phyloP scores from a whole-genome alignment of 805 yeast species.

The Nadsonia fulvescens region DNA sequence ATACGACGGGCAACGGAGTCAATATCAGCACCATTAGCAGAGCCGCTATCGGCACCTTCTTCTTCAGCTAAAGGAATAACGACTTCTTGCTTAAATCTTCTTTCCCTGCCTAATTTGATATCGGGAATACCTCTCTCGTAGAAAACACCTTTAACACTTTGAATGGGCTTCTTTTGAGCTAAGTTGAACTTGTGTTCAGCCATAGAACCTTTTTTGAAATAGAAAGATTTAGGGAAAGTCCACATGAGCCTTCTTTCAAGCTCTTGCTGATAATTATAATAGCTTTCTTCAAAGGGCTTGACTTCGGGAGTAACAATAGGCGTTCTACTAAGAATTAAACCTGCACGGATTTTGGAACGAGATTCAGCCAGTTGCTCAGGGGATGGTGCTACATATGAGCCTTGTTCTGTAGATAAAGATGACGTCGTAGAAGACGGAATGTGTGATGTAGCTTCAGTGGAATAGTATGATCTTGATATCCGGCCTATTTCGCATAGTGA shows the following conservation, averaged over 20 bases:
- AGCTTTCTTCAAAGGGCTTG: slow-evolving; percentile 52
- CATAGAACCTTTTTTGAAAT: slow-evolving; percentile 76
- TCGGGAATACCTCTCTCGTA: slow-evolving; percentile 77
- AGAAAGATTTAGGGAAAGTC: slow-evolving; percentile 91
- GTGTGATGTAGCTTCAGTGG: too few relatives aligned
- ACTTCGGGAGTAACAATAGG: slow-evolving; percentile 75
- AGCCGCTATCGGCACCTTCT: slow-evolving; percentile 9
- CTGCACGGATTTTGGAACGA: slow-evolving; percentile 15
- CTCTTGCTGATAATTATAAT: slow-evolving; percentile 69
- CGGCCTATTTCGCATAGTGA: too few relatives aligned
- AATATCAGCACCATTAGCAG: slow-evolving; percentile 16
- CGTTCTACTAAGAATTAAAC: slow-evolving; percentile 51
- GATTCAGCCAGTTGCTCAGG: too few relatives aligned
- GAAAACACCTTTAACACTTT: slow-evolving; percentile 56
- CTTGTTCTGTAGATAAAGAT: too few relatives aligned
- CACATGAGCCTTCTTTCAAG: slow-evolving; percentile 84
- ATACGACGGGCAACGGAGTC: slow-evolving; percentile 54
- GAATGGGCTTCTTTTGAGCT: slow-evolving; percentile 59
- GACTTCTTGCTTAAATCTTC: slow-evolving; percentile 63
- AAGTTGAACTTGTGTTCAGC: slow-evolving; percentile 65
- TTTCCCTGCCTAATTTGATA: slow-evolving; percentile 73
- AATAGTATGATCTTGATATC: too few relatives aligned
- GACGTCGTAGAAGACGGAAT: too few relatives aligned
- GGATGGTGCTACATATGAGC: too few relatives aligned
- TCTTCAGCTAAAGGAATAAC: slow-evolving; percentile 47